Evolutionary conservation across 371 early-diverging fungal species (phyloP), one percentile per base, ranked within the genome.

Genomic region (Blastocladiella emersonii): DNA sequence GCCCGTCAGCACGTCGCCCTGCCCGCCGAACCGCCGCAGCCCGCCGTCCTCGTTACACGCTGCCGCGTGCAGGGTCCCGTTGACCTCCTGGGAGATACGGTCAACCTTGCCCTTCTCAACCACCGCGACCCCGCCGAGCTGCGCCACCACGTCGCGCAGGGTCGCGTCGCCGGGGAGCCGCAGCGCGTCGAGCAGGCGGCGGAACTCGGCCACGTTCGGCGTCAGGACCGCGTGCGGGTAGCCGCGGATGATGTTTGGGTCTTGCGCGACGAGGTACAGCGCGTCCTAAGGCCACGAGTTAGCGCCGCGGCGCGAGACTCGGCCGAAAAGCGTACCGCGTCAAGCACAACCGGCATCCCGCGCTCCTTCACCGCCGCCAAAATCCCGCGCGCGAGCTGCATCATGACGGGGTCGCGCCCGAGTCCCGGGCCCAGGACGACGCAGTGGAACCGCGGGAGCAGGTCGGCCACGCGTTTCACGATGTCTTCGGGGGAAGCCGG

Each of bases 1-100:
- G 3, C 99, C 99, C 23, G 89, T 77, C 32, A 98, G 76, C n/a
- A 99, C 76, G 73, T 99, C 99, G 21, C 99, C 99, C 72, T 96
- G 98, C 10, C 99, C 98, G 21, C 98, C 98, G 68, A 93, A 92
- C n/a, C 99, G 78, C 64, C 94, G 87, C 37, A 86, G 72, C 3
- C 91, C 87, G 25, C 91, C 91, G 67, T 32, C 30, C 3, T 35
- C 21, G 35, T 39, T 10, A 13, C 35, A 63, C 23, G 61, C 34
- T 25, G 34, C 44, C 90, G 81, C 0, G n/a, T n/a, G n/a, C n/a
- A n/a, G n/a, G n/a, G n/a, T n/a, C n/a, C n/a, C n/a, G n/a, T n/a
- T n/a, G n/a, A n/a, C n/a, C n/a, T n/a, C n/a, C n/a, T n/a, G n/a
- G n/a, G 91, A 72, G 45, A 98, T 89, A 3, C 82, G 65, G 71